phyloP scores from a whole-genome alignment of 2,329 filamentous ascomycete genomes.

The Ascochyta lentis region DNA sequence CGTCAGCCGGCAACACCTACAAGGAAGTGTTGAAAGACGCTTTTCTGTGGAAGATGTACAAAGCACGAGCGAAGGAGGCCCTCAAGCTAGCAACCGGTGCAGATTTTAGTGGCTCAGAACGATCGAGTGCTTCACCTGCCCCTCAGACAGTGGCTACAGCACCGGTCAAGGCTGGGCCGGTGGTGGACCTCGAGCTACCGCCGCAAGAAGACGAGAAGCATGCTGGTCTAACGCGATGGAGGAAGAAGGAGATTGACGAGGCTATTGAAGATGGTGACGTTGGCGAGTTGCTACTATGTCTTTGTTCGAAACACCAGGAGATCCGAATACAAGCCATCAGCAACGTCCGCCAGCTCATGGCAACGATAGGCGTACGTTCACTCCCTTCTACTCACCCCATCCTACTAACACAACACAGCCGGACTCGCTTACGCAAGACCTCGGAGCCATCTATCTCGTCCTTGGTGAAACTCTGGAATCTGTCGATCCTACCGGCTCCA shows the following conservation, averaged over 20 bases:
- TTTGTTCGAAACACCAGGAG: conserved; percentile 76
- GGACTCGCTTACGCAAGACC: conserved; percentile 64
- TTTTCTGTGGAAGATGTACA: conserved; percentile 48
- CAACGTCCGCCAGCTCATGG: conserved; percentile 69
- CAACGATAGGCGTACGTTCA: conserved; percentile 54
- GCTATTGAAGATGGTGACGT: conserved; percentile 80
- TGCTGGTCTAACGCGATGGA: conserved; percentile 66
- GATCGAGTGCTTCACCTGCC: conserved; percentile 38
- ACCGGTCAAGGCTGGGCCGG: conserved; percentile 14
- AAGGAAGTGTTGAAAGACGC: conserved; percentile 43
- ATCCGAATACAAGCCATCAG: conserved; percentile 80
- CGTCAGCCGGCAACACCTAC: conserved; percentile 36
- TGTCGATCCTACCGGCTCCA: conserved; percentile 36
- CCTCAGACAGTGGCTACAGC: conserved; percentile 26
- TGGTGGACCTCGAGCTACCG: conserved; percentile 44
- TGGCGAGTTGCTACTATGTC: conserved; percentile 72
- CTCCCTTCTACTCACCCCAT: not conserved
- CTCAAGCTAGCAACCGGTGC: conserved; percentile 44
- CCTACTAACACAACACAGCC: conserved; percentile 11
- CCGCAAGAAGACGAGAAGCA: conserved; percentile 54
- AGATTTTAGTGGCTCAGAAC: conserved; percentile 46
- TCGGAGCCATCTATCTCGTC: conserved; percentile 78
- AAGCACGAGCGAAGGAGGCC: conserved; percentile 45
- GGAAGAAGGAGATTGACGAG: conserved; percentile 77
- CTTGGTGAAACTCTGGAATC: conserved; percentile 83